phyloP scores from a whole-genome alignment of 352 stramenopile species.

The Thalassiosira livingstoniorum region DNA sequence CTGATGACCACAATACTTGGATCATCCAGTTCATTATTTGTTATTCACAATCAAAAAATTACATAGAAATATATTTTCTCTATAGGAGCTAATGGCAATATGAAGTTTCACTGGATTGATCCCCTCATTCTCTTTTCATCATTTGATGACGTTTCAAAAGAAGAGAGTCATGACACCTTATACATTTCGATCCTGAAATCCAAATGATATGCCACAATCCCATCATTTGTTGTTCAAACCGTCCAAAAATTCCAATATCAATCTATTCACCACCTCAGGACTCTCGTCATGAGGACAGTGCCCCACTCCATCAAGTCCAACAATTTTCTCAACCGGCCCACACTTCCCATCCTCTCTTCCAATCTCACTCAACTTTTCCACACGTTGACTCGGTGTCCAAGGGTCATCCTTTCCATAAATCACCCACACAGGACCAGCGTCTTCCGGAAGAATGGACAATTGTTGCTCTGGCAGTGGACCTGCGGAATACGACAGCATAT shows the following conservation, averaged over 20 bases:
- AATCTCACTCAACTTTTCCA: slow-evolving; percentile 70
- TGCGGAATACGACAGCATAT: slow-evolving; percentile 82
- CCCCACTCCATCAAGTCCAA: slow-evolving; percentile 72
- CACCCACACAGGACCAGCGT: slow-evolving; percentile 76
- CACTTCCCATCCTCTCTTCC: background rate
- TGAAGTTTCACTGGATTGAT: too few relatives aligned
- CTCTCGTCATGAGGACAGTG: slow-evolving; percentile 85
- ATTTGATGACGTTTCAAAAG: too few relatives aligned
- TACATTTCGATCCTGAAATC: too few relatives aligned
- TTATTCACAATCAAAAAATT: too few relatives aligned
- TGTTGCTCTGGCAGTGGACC: slow-evolving; percentile 85
- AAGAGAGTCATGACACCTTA: too few relatives aligned
- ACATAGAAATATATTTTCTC: too few relatives aligned
- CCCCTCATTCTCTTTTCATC: too few relatives aligned
- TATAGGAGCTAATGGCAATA: too few relatives aligned
- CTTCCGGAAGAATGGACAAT: slow-evolving; percentile 62
- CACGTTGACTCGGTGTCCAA: slow-evolving; percentile 75
- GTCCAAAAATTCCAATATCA: slow-evolving; percentile 83
- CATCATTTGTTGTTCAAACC: too few relatives aligned
- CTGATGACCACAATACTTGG: too few relatives aligned
- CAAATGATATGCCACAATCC: too few relatives aligned
- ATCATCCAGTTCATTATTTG: too few relatives aligned
- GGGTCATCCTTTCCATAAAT: slow-evolving; percentile 82
- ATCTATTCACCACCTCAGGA: slow-evolving; percentile 79
- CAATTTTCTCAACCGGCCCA: slow-evolving; percentile 69